Conservation (phyloP, 805 yeast species). For the Ogataea pilisensis region DNA sequence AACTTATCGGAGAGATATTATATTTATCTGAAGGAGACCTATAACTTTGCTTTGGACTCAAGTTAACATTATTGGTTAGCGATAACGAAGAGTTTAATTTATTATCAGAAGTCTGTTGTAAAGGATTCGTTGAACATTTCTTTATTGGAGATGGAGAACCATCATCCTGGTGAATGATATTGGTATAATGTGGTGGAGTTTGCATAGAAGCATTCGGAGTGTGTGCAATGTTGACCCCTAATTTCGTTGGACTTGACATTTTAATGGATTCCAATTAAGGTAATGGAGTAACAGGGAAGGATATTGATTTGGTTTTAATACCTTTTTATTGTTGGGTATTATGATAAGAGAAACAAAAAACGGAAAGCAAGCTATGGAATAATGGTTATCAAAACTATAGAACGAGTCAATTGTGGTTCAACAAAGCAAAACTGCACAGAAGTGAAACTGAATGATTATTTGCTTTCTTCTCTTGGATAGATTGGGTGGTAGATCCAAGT, state of each 20-base stretch:
- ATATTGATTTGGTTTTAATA: too few relatives aligned
- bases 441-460: too few relatives aligned
- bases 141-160: neutral
- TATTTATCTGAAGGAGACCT: conserved; percentile 17
- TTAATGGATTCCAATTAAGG: too few relatives aligned
- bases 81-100: neutral
- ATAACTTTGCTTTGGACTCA: conserved; percentile 4
- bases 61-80: conserved; percentile 8
- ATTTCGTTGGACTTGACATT: neutral
- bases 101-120: neutral
- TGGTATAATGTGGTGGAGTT: neutral
- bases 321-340: too few relatives aligned
- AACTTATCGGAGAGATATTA: conserved; percentile 16
- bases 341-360: too few relatives aligned
- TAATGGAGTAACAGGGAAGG: too few relatives aligned
- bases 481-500: too few relatives aligned
- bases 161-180: neutral
- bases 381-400: too few relatives aligned
- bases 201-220: neutral
- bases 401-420: too few relatives aligned
- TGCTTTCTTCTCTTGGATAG: too few relatives aligned
- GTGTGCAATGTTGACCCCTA: neutral
- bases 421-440: too few relatives aligned
- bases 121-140: neutral
- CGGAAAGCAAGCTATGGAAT: too few relatives aligned